phyloP scores from a whole-genome alignment of 2,329 filamentous ascomycete genomes.

The Fonsecaea pugnacius region DNA sequence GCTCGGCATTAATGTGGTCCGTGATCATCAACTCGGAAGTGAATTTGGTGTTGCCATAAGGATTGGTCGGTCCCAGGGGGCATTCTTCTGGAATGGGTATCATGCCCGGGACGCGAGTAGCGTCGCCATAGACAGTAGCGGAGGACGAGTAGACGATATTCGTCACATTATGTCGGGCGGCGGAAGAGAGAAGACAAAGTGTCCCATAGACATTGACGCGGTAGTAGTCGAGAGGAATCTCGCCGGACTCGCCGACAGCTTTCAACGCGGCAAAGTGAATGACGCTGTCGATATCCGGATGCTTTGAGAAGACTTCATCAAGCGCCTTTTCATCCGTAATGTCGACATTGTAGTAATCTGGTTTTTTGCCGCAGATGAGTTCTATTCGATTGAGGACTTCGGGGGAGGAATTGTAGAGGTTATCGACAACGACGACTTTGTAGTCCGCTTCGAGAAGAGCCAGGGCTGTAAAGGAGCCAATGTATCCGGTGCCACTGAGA shows the following conservation, averaged over 20 bases:
- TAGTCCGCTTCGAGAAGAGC: conserved; percentile 92
- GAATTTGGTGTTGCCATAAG: conserved; percentile 95
- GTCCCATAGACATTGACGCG: conserved; percentile 94
- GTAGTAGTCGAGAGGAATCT: conserved; percentile 97
- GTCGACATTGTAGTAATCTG: conserved; percentile 82
- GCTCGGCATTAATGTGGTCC: conserved; percentile 85
- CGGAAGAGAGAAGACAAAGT: conserved; percentile 80
- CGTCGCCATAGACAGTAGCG: conserved; percentile 97
- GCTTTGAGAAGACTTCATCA: conserved; percentile 82
- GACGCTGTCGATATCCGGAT: conserved; percentile 94
- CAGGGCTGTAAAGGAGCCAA: conserved; percentile 94
- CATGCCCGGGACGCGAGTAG: conserved; percentile 94
- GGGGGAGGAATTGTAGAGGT: conserved; percentile 92
- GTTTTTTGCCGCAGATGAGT: conserved; percentile 85
- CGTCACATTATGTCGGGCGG: conserved; percentile 86
- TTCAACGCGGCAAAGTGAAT: conserved; percentile 99
- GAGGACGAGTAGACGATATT: conserved; percentile 99
- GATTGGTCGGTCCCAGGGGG: conserved; percentile 94
- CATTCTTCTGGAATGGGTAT: conserved; percentile 98
- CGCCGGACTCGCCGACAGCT: conserved; percentile 93
- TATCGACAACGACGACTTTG: conserved; percentile 95
- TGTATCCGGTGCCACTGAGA: conserved; percentile 92
- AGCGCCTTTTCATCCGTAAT: conserved; percentile 83
- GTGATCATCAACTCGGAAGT: conserved; percentile 90
- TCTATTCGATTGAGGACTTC: conserved; percentile 95